Evolutionary conservation across 2,329 filamentous ascomycete species (phyloP), one percentile per base, ranked within the genome.

Genomic region (Diplodia sapinea): DNA sequence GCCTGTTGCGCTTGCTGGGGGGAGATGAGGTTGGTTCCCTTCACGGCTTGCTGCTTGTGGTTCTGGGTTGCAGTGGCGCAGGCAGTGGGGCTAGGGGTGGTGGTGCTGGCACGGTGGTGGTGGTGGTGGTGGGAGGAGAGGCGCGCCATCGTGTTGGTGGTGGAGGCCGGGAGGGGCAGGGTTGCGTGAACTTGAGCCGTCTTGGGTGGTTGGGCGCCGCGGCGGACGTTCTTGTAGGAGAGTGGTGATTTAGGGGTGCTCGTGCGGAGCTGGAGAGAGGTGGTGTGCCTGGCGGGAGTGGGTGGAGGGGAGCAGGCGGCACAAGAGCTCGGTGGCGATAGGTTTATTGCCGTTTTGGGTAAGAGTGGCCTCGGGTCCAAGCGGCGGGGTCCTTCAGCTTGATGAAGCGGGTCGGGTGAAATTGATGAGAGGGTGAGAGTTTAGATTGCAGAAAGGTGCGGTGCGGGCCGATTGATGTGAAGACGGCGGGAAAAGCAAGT

Each of bases 341-440:
- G 57, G 5, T 51, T 51, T 17, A 63, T 63, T 63, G 59, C 59
- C 59, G 43, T 36, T 63, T 63, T 52, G 29, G 59, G 59, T 63
- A 63, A 63, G 29, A 9, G 11, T 23, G 43, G 47, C 4, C 23
- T 38, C 43, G 17, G 43, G 43, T 47, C 43, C 17, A 47, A 47
- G 43, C 43, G 59, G 17, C 31, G 26, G 43, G 55, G 20, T 26
- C 23, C 11, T 40, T 40, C 36, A 17, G 11, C 9, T 13, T 20
- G 38, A 36, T 38, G 51, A 54, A 31, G 54, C 54, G 54, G 26
- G 26, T 29, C 26, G 29, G 8, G 26, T 20, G 54, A 47, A 8
- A n/a, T 31, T 55, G 51, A 55, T 33, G 13, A 11, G 29, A 55
- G 15, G 26, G 51, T 29, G 8, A 17, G 11, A 5, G 23, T 2